Evolutionary conservation across 192 early-diverging fungal genomes (phyloP).

Genomic region (Coemansia sp.): DNA sequence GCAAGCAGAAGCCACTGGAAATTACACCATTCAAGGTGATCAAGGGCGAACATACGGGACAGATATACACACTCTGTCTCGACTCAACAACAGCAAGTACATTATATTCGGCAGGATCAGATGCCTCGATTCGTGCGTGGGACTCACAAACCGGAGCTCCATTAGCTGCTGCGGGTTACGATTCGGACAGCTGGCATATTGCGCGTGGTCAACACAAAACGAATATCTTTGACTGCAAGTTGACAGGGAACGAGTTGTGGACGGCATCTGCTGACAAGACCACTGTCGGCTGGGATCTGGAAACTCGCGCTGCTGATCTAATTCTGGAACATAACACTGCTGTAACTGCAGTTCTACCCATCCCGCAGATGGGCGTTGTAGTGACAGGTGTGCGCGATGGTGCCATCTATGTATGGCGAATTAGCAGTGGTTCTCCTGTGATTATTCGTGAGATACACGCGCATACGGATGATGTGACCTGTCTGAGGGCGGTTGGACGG

Average conservation of each 20-base stretch:
- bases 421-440: slow-evolving; percentile 31
- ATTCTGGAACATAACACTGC: slow-evolving; percentile 78
- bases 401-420: slow-evolving; percentile 81
- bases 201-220: slow-evolving; percentile 74
- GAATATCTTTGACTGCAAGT: slow-evolving; percentile 64
- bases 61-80: slow-evolving; percentile 41
- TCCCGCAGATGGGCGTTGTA: slow-evolving; percentile 64
- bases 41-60: slow-evolving; percentile 48
- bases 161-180: slow-evolving; percentile 24
- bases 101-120: slow-evolving; percentile 49
- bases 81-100: slow-evolving; percentile 23
- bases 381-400: slow-evolving; percentile 85
- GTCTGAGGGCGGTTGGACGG: slow-evolving; percentile 60
- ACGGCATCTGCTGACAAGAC: slow-evolving; percentile 91
- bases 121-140: slow-evolving; percentile 71
- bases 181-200: slow-evolving; percentile 51
- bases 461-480: slow-evolving; percentile 87
- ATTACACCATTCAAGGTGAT: slow-evolving; percentile 37
- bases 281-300: slow-evolving; percentile 77
- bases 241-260: slow-evolving; percentile 75
- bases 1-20: slow-evolving; percentile 3
- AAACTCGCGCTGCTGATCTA: slow-evolving; percentile 71
- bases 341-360: slow-evolving; percentile 67
- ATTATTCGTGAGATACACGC: slow-evolving; percentile 74
- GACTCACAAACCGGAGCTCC: slow-evolving; percentile 59